These are phyloP conservation scores for Phytophthora rubi DNA, from an alignment of 352 stramenopile genomes.

Conservation along the genomic window DNA sequence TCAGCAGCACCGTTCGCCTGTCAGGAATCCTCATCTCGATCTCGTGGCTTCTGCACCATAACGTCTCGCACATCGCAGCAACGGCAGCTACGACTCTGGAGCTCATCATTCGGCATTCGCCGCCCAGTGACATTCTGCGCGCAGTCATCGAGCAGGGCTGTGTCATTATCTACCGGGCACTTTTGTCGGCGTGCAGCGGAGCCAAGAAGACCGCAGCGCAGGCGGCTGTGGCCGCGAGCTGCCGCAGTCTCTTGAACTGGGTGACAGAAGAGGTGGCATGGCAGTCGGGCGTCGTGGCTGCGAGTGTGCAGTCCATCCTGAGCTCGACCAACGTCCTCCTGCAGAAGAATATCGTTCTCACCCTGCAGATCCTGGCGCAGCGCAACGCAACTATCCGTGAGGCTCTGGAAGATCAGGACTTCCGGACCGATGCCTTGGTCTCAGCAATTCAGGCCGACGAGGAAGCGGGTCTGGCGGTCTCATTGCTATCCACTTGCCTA, in stretches of 20 bases:
- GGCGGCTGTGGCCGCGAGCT: constrained; percentile 26
- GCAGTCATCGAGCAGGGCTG: constrained; percentile 59
- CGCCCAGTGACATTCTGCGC: constrained; percentile 40
- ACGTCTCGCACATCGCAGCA: constrained; percentile 15
- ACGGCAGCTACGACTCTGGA: constrained; percentile 29
- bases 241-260: constrained; percentile 36
- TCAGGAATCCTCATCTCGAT: constrained; percentile 49
- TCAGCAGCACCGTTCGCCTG: constrained; percentile 41
- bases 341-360: constrained; percentile 52
- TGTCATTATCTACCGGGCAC: constrained; percentile 39
- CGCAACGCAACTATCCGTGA: constrained; percentile 28
- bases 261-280: constrained; percentile 35
- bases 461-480: constrained; percentile 24
- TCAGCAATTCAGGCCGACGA: constrained; percentile 31
- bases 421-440: constrained; percentile 28
- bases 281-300: constrained; percentile 32
- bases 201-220: constrained; percentile 9
- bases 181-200: constrained; percentile 15
- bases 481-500: constrained; percentile 32
- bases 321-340: constrained; percentile 49
- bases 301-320: constrained; percentile 32
- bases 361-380: constrained; percentile 47
- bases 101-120: constrained; percentile 29
- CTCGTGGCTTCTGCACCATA: constrained; percentile 47
- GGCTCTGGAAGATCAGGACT: constrained; percentile 28